Conservation (phyloP, 164 flowering plant species). For the Magnolia officinalis region DNA sequence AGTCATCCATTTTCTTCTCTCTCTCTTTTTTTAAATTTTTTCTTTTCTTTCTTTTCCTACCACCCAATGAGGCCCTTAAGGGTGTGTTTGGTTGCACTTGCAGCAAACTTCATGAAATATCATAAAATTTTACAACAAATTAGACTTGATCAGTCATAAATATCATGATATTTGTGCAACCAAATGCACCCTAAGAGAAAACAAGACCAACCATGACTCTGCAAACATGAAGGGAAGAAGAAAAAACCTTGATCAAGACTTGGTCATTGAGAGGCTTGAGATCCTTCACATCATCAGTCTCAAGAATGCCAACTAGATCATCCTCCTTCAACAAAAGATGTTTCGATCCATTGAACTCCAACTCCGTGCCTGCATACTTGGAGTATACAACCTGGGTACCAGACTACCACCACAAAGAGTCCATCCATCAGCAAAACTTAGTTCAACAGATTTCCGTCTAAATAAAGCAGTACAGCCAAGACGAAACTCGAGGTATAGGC, state of each 20-base stretch:
- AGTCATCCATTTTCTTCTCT: no score
- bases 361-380: slow-evolving; percentile 92
- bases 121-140: no score
- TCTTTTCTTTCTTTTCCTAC: no score
- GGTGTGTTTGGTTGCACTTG: no score
- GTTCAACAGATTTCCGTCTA: neutral
- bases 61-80: no score
- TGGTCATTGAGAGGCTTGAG: slow-evolving; percentile 83
- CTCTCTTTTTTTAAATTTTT: no score
- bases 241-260: slow-evolving; percentile 70
- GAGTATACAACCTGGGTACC: slow-evolving; percentile 84
- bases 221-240: neutral
- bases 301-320: slow-evolving; percentile 88
- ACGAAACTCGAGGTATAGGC: no score
- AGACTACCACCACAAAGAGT: slow-evolving; percentile 32
- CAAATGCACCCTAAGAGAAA: neutral
- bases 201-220: neutral
- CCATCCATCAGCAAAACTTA: neutral
- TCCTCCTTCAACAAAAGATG: slow-evolving; percentile 92
- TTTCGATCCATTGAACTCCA: slow-evolving; percentile 67
- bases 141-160: no score
- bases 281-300: slow-evolving; percentile 84
- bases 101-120: no score
- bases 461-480: neutral
- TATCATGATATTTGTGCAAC: no score